Conservation (phyloP, 352 stramenopile species). For the Phytopythium litorale region DNA sequence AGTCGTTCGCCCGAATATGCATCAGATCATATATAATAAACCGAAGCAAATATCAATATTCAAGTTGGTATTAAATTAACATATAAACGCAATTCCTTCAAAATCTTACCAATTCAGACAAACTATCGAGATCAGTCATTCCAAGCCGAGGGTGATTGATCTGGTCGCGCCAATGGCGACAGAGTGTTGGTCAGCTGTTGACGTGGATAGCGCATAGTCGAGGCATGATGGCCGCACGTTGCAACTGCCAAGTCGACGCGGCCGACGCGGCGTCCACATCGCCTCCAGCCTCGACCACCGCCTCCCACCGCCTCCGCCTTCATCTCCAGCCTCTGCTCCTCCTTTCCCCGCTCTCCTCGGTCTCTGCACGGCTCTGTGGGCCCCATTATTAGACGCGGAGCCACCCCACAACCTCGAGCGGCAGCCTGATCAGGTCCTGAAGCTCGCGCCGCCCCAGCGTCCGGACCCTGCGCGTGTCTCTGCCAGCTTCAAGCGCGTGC, state of each 20-base stretch:
- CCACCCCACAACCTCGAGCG: no score
- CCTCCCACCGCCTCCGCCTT: neutral
- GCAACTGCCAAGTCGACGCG: neutral
- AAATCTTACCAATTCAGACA: no score
- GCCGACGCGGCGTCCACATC: neutral
- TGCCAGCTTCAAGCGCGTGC: neutral
- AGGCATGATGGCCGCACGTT: neutral
- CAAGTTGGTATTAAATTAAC: no score
- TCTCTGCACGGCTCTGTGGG: neutral
- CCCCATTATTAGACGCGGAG: neutral
- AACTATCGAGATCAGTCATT: neutral
- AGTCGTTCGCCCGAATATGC: no score
- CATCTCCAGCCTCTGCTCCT: neutral
- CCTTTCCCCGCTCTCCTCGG: neutral
- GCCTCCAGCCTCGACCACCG: neutral
- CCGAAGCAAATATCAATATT: no score
- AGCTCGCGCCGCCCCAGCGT: neutral
- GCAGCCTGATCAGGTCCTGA: no score
- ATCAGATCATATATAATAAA: no score
- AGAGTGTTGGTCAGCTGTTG: slow-evolving; percentile 4
- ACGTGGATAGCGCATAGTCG: neutral
- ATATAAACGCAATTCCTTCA: no score
- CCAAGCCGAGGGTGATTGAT: neutral
- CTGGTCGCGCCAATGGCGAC: neutral
- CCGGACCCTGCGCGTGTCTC: slow-evolving; percentile 1